Percentiles rank a stretch among this genome's conserved stretches.
Evolutionary conservation across 805 yeast species (phyloP).

Genomic region (Sporopachydermia quercuum): DNA sequence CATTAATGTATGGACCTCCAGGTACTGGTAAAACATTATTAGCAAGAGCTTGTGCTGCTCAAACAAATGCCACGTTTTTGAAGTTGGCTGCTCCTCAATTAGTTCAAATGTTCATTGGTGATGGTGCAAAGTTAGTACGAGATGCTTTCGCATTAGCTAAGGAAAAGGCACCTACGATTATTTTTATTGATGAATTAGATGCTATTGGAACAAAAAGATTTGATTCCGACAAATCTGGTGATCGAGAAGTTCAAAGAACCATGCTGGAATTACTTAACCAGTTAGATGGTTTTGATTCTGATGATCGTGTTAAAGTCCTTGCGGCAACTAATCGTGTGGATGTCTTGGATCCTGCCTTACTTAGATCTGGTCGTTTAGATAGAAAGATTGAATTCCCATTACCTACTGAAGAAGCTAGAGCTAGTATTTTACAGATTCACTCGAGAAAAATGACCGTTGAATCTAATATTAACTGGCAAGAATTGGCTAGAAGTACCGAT

Average conservation of each 20-base stretch:
- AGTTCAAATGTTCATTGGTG: conserved; percentile 97
- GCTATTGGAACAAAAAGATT: conserved; percentile 98
- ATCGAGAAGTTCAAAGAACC: conserved; percentile 97
- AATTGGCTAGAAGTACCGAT: conserved; percentile 93
- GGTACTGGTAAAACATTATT: conserved; percentile 97
- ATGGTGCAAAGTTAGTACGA: conserved; percentile 94
- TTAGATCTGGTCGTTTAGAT: conserved; percentile 95
- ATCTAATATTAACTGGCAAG: conserved; percentile 90
- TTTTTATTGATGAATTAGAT: conserved; percentile 94
- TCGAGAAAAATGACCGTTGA: conserved; percentile 86
- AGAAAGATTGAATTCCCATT: conserved; percentile 96
- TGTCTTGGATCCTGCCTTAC: conserved; percentile 93
- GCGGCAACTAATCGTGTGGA: conserved; percentile 99
- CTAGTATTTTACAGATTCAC: conserved; percentile 91
- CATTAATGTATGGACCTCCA: conserved; percentile 97
- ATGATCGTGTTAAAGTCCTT: conserved; percentile 90
- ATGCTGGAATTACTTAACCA: conserved; percentile 96
- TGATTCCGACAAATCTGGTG: conserved; percentile 95
- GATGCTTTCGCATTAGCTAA: conserved; percentile 96
- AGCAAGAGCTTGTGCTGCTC: conserved; percentile 98
- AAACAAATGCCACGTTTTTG: conserved; percentile 91
- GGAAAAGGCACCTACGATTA: conserved; percentile 96
- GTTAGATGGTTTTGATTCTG: conserved; percentile 94
- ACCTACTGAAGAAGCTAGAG: conserved; percentile 95
- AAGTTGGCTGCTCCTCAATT: conserved; percentile 96